These are phyloP conservation scores for Maudiozyma humilis DNA, from an alignment of 1,139 yeast species.

Conservation along the genomic window DNA sequence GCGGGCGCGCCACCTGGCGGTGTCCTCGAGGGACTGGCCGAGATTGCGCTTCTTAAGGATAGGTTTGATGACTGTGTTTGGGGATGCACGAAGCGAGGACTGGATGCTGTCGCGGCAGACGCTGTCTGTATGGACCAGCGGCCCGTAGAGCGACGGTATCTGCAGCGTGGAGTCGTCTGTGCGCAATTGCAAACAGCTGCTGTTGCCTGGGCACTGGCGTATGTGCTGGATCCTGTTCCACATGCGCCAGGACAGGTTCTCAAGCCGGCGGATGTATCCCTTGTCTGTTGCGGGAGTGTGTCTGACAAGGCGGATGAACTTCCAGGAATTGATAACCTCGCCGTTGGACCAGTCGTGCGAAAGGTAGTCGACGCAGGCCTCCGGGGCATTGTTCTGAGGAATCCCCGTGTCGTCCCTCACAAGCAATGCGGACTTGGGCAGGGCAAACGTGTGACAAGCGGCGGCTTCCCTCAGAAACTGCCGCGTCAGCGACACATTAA, in stretches of 20 bases:
- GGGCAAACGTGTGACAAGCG: background rate
- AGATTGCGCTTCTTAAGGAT: conserved; percentile 72
- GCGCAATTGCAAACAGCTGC: too few species aligned
- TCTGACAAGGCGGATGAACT: conserved; percentile 8
- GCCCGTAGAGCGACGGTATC: conserved; percentile 72
- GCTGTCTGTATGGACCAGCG: conserved; percentile 31
- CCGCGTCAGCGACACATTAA: background rate
- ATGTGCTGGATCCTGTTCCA: conserved; percentile 9
- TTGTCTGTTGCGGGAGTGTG: background rate
- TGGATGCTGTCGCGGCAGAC: conserved; percentile 7
- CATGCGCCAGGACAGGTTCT: conserved; percentile 13
- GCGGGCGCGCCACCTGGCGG: conserved; percentile 26
- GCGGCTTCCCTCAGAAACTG: background rate
- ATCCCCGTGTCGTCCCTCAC: background rate
- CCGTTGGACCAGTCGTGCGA: conserved; percentile 7
- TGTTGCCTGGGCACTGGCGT: too few species aligned
- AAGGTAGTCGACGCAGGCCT: conserved; percentile 9
- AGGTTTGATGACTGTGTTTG: conserved; percentile 41
- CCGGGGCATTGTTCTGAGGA: conserved; percentile 1
- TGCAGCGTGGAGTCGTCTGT: conserved; percentile 31
- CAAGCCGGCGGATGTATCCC: conserved; percentile 7
- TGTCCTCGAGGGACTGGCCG: conserved; percentile 44
- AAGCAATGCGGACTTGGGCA: background rate
- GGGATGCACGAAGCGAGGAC: background rate
- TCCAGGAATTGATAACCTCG: conserved; percentile 12